A percentile compares a stretch with the other conserved stretches of the same genome.
Conservation (phyloP, 306 rosid genomes). For the Vigna radiata region DNA sequence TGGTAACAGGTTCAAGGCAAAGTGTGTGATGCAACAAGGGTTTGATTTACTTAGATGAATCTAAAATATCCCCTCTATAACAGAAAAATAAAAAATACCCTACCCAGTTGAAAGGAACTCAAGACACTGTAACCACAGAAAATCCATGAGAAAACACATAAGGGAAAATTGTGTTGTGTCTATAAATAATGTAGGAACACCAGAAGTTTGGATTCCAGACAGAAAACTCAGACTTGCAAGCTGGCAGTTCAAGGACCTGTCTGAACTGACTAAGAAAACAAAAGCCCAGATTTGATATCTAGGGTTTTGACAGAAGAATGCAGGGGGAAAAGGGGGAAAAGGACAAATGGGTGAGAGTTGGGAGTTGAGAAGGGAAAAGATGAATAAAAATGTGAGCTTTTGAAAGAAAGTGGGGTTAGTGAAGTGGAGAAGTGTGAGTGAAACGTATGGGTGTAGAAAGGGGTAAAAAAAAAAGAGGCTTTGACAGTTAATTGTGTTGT, state of each 20-base stretch:
- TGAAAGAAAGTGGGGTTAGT: slow-evolving; percentile 49
- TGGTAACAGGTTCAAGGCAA: slow-evolving; percentile 22
- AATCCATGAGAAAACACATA: slow-evolving; percentile 40
- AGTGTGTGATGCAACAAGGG: slow-evolving; percentile 38
- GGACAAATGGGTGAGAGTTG: slow-evolving; percentile 46
- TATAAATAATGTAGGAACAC: slow-evolving; percentile 55
- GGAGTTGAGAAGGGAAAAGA: slow-evolving; percentile 37
- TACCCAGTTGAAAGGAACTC: slow-evolving; percentile 28
- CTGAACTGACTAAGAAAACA: slow-evolving; percentile 49
- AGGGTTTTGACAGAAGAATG: slow-evolving; percentile 84
- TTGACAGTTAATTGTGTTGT: not conserved
- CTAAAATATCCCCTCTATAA: slow-evolving; percentile 34
- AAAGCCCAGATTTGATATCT: slow-evolving; percentile 91
- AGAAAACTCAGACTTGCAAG: slow-evolving; percentile 39
- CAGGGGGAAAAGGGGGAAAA: slow-evolving; percentile 43
- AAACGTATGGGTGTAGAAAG: slow-evolving; percentile 35
- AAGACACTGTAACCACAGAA: slow-evolving; percentile 42
- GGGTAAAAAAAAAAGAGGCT: slow-evolving; percentile 27
- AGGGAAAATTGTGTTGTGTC: not conserved
- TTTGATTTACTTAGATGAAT: slow-evolving; percentile 46
- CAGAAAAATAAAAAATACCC: not conserved
- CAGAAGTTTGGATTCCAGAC: slow-evolving; percentile 44
- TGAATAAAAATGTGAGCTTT: slow-evolving; percentile 45
- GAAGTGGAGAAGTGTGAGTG: slow-evolving; percentile 39
- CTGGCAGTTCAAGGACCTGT: slow-evolving; percentile 40